A percentile compares a stretch with the other conserved stretches of the same genome.
These are phyloP conservation scores for Schoenoplectus triqueter DNA, from an alignment of 202 grass and related monocot species.

Conservation along the genomic window DNA sequence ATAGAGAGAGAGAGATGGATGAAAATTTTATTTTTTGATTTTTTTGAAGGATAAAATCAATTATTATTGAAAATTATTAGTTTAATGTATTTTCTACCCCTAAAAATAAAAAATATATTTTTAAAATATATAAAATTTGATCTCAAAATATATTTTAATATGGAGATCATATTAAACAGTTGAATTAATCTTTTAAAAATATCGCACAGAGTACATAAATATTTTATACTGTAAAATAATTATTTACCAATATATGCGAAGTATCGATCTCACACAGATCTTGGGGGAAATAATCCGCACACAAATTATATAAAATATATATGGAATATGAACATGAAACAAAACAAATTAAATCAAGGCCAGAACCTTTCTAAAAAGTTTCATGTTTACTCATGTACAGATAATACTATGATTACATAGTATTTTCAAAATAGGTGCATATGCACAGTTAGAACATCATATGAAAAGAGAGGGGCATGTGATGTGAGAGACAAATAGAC, in stretches of 20 bases:
- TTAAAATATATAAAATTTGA: too few relatives aligned
- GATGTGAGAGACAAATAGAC: slow-evolving; percentile 46
- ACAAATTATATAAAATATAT: neutral
- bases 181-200: too few relatives aligned
- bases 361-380: neutral
- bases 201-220: too few relatives aligned
- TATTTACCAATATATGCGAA: neutral
- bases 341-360: neutral
- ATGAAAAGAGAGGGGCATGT: slow-evolving; percentile 37
- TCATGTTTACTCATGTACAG: neutral
- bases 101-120: too few relatives aligned
- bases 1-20: too few relatives aligned
- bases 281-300: neutral
- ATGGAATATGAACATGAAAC: neutral
- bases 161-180: too few relatives aligned
- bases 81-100: too few relatives aligned
- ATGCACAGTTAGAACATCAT: slow-evolving; percentile 30
- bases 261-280: neutral
- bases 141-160: too few relatives aligned
- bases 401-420: slow-evolving; percentile 13
- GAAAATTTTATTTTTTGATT: too few relatives aligned
- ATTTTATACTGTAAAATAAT: too few relatives aligned
- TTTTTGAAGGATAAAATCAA: too few relatives aligned
- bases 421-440: slow-evolving; percentile 27
- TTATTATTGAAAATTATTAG: too few relatives aligned